These are phyloP conservation scores for Alternaria hordeiaustralica DNA, from an alignment of 2,329 filamentous ascomycete species.

Conservation along the genomic window DNA sequence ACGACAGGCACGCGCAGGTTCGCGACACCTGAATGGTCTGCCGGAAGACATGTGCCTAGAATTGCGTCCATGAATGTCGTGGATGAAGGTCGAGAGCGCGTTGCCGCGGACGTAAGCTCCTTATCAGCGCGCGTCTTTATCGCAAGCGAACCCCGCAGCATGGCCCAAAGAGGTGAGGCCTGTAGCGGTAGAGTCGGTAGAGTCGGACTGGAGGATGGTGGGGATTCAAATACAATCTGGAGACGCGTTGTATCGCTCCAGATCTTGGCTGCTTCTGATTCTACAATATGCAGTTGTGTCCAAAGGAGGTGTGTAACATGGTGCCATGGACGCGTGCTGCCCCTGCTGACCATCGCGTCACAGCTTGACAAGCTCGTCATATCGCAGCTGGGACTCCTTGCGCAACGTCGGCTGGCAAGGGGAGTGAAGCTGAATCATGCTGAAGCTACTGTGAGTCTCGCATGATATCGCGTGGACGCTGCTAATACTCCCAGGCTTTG, in stretches of 20 bases:
- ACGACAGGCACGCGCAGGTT: not conserved
- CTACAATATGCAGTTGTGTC: slow-evolving; percentile 45
- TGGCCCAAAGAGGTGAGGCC: slow-evolving; percentile 10
- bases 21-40: not conserved
- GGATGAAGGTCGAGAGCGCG: not conserved
- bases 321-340: not conserved
- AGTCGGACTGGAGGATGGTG: not conserved
- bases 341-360: slow-evolving; percentile 31
- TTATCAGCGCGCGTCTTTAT: slow-evolving; percentile 21
- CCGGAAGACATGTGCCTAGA: not conserved
- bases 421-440: slow-evolving; percentile 89
- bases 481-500: slow-evolving; percentile 64
- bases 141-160: slow-evolving; percentile 14
- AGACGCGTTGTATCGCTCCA: not conserved
- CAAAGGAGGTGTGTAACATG: slow-evolving; percentile 42
- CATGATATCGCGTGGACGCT: not conserved
- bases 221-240: not conserved
- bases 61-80: not conserved
- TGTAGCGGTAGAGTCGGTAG: not conserved
- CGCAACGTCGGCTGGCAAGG: slow-evolving; percentile 84
- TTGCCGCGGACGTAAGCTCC: slow-evolving; percentile 2
- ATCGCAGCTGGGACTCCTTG: slow-evolving; percentile 84
- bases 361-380: slow-evolving; percentile 97
- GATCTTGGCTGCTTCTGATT: not conserved
- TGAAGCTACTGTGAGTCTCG: slow-evolving; percentile 74